These are phyloP conservation scores for Phlebiopsis flavidoalba DNA, from an alignment of 768 basidiomycete species.

Conservation along the genomic window DNA sequence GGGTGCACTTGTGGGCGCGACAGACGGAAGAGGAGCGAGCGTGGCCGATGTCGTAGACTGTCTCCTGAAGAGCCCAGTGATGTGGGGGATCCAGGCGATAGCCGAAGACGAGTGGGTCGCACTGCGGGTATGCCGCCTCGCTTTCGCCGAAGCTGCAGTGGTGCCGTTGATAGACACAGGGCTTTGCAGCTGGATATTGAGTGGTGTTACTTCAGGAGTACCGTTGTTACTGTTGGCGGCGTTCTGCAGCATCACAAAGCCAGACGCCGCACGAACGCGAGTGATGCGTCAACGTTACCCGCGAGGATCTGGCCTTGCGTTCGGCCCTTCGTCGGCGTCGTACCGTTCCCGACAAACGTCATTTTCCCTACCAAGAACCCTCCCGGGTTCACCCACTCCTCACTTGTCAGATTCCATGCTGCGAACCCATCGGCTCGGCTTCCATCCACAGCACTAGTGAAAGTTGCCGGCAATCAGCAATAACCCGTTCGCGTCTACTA, in stretches of 20 bases:
- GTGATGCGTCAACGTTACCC: constrained; percentile 54
- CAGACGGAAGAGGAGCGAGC: constrained; percentile 48
- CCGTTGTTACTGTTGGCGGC: constrained; percentile 40
- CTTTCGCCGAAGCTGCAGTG: constrained; percentile 21
- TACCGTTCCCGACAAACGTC: constrained; percentile 64
- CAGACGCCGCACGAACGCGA: constrained; percentile 69
- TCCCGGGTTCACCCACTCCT: constrained; percentile 67
- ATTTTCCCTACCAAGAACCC: constrained; percentile 72
- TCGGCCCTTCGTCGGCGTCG: constrained; percentile 37
- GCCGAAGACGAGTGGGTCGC: constrained; percentile 16
- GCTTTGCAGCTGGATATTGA: constrained; percentile 51
- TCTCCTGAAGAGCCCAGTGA: constrained; percentile 40
- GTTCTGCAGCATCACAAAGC: constrained; percentile 75
- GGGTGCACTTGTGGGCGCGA: constrained; percentile 59
- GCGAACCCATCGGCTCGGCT: constrained; percentile 59
- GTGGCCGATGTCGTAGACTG: constrained; percentile 41
- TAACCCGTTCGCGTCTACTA: constrained; percentile 36
- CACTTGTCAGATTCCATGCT: constrained; percentile 57
- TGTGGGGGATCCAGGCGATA: constrained; percentile 44
- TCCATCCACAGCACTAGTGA: constrained; percentile 30
- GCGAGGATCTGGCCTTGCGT: constrained; percentile 55
- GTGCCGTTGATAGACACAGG: constrained; percentile 24
- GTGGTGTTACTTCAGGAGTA: constrained; percentile 52
- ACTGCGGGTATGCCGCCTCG: constrained; percentile 32
- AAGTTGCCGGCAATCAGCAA: constrained; percentile 77